These are phyloP conservation scores for Xylaria sp. DNA, from an alignment of 2,329 filamentous ascomycete species.

Conservation along the genomic window DNA sequence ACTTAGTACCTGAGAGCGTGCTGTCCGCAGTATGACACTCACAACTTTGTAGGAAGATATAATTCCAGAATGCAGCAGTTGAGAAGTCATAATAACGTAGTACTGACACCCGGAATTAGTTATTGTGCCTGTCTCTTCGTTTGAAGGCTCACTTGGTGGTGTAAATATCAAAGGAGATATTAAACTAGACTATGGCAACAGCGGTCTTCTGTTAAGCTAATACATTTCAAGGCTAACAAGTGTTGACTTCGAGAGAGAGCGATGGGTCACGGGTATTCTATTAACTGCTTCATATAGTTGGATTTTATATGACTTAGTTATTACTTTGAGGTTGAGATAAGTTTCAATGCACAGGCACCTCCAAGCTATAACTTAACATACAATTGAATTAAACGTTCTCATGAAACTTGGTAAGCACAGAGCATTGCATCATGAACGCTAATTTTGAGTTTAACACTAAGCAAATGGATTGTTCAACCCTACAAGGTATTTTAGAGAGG, in stretches of 20 bases:
- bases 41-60: neutral
- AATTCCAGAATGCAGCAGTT: neutral
- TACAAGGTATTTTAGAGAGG: too few relatives aligned
- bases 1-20: too few relatives aligned
- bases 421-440: neutral
- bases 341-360: neutral
- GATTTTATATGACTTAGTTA: neutral
- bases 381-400: neutral
- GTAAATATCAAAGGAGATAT: neutral
- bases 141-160: neutral
- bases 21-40: too few relatives aligned
- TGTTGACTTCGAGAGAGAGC: neutral
- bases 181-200: too few relatives aligned
- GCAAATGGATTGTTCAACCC: neutral
- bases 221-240: neutral
- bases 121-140: neutral
- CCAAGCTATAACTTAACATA: neutral
- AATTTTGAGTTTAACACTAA: neutral
- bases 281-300: neutral
- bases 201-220: neutral
- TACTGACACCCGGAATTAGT: neutral
- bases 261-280: neutral
- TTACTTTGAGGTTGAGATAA: neutral
- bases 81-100: neutral
- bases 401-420: neutral